Base-by-base conservation (phyloP, 2,329 filamentous ascomycete genomes). In the Calonectria ilicicola region DNA sequence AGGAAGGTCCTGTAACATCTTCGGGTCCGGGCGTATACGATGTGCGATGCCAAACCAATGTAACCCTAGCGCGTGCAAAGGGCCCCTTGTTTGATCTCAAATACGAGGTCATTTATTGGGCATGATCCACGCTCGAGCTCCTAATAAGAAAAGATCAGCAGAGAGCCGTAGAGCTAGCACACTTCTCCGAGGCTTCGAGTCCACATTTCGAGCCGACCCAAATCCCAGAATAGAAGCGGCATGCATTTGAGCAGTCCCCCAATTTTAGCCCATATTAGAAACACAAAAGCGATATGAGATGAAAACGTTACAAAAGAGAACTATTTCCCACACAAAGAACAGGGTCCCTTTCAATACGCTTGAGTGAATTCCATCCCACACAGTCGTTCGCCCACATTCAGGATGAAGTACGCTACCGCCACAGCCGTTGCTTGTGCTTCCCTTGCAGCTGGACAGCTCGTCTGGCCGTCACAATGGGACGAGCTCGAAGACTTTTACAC, bases 401-500 rank as follows among this genome's bases (percentile, higher is more conserved):
- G n/a, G 6, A 60, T 60, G 53, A 60, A 60, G 35, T 60, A 40
- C 53, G 15, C 53, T 15, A 21, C 21, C 15, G 53, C 53, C 23
- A 32, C 29, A 32, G 53, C 53, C 21, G 21, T 60, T 17, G 53
- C 53, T 40, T 38, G 53, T 10, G 53, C 53, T 40, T 60, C 53
- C 35, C 53, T 60, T 17, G 53, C 53, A 21, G 38, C 53, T 7
- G 53, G 35, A 19, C 53, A 60, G 17, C 21, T 60, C 2, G 51
- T 67, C 51, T 67, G 65, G 65, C 65, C 65, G 5, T 67, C 51
- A 19, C 60, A 67, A 67, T 67, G 65, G 65, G 65, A 67, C 17
- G 65, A 67, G 15, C 51, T 67, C 17, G 65, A 67, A 21, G 65
- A 67, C 51, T 14, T 67, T 23, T 67, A 67, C 53, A 47, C 53